phyloP scores from a whole-genome alignment of 768 basidiomycete genomes.

The Epithele typhae region DNA sequence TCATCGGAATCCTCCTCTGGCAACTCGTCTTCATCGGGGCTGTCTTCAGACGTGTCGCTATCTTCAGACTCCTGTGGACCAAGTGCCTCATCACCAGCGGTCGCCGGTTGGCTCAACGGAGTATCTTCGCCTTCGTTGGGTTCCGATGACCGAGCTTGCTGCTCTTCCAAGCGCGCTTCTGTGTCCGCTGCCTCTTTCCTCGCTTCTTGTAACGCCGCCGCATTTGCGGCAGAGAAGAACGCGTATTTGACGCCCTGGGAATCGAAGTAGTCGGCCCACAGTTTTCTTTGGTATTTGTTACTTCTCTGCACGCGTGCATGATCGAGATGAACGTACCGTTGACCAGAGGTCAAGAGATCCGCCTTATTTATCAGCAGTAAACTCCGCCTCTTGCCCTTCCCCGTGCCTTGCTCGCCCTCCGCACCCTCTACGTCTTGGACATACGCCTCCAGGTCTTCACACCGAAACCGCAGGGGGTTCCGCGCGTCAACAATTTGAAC shows the following conservation, averaged over 20 bases:
- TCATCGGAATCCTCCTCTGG: conserved; percentile 24
- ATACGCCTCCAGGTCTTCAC: conserved; percentile 86
- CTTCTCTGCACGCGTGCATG: not conserved
- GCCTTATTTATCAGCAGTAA: conserved; percentile 94
- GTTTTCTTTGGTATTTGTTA: conserved; percentile 41
- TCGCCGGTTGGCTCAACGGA: conserved; percentile 6
- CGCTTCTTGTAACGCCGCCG: conserved; percentile 77
- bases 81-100: not conserved
- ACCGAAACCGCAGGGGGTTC: conserved; percentile 89
- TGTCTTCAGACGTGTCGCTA: conserved; percentile 23
- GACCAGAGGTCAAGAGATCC: conserved; percentile 81
- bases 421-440: conserved; percentile 79
- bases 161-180: conserved; percentile 26
- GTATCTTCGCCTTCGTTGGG: conserved; percentile 6
- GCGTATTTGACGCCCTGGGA: conserved; percentile 70
- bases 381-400: conserved; percentile 65
- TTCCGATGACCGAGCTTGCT: conserved; percentile 24
- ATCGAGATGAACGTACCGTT: conserved; percentile 53
- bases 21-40: conserved; percentile 15
- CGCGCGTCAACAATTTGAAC: conserved; percentile 97
- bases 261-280: conserved; percentile 94
- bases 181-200: conserved; percentile 43
- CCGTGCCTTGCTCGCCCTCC: conserved; percentile 78
- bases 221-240: conserved; percentile 92
- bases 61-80: not conserved